Evolutionary conservation across 345 rosid genomes (phyloP).

Genomic region (Anastatica hierochuntica): DNA sequence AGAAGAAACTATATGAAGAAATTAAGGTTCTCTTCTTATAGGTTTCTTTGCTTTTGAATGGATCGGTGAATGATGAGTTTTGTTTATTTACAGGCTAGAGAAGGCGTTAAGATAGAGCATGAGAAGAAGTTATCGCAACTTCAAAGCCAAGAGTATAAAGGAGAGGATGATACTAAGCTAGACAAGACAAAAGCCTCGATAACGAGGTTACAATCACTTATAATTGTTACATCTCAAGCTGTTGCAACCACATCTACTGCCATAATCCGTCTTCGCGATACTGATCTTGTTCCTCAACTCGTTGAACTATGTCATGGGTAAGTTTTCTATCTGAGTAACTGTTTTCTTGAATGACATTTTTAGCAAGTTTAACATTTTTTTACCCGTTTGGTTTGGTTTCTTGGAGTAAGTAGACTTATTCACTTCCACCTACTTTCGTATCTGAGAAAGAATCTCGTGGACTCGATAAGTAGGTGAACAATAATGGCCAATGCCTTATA

Average conservation of each 20-base stretch:
- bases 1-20: constrained; percentile 85
- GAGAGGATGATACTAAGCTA: constrained; percentile 70
- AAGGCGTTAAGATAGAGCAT: constrained; percentile 84
- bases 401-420: too few relatives aligned
- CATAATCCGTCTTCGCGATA: constrained; percentile 66
- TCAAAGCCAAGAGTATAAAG: constrained; percentile 93
- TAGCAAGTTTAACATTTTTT: too few relatives aligned
- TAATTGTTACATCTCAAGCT: constrained; percentile 76
- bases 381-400: too few relatives aligned
- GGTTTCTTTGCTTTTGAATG: not conserved
- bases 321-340: constrained; percentile 11
- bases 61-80: too few relatives aligned
- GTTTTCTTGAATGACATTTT: too few relatives aligned
- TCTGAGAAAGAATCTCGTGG: not conserved
- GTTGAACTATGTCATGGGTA: constrained; percentile 91
- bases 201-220: constrained; percentile 60
- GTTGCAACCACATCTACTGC: constrained; percentile 84
- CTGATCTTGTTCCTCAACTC: constrained; percentile 88
- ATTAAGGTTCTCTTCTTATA: constrained; percentile 49
- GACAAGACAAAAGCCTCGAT: constrained; percentile 83
- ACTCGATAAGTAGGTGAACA: constrained; percentile 13
- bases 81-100: constrained; percentile 48
- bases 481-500: not conserved
- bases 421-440: not conserved
- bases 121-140: constrained; percentile 68